Base-by-base conservation (phyloP, 108 stramenopile genomes). In the Halocafeteria seosinensis region DNA sequence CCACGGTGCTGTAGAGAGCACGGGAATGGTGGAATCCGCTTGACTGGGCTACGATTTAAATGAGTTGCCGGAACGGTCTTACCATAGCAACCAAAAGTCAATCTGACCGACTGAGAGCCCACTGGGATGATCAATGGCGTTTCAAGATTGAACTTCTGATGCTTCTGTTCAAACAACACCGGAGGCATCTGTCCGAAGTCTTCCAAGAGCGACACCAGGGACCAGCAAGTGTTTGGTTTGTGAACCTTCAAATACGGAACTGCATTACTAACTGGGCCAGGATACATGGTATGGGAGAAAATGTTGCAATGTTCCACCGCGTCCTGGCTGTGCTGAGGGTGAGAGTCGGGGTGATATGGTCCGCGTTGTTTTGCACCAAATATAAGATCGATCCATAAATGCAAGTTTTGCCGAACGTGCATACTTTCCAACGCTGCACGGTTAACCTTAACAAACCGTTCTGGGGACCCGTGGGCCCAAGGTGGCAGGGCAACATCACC, bases 361-460 rank as follows among this genome's bases (percentile, higher is more conserved):
- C 91, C 91, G 9, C 87, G 74, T 65, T 97, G 92, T 66, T 91
- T 87, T 76, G 76, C 85, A 2, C 95, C 95, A 71, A 97, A 97
- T 25, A 97, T 84, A 30, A 97, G 77, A 61, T 97, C 95, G 55
- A 97, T 78, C 95, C 95, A 97, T 58, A 80, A 73, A 71, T 91
- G 83, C 1, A 97, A 73, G 62, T 92, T 74, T 8, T 68, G 70
- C 9, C 85, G 86, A 5, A 94, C 92, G 65, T 90, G 84, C 12
- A 93, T 91, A 29, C 84, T 85, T 66, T 97, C 95, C 17, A 97
- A 71, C 12, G 95, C 95, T 51, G 85, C 71, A 26, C 88, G 81
- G 62, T 91, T 84, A 23, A 92, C 71, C 5, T 88, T 85, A 9
- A 94, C 78, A 66, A 97, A 97, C 36, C 91, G 90, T 60, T 82